Percentiles rank a stretch among this genome's conserved stretches.
phyloP scores from a whole-genome alignment of 75 land plant species.

The Ceratopteris richardii region DNA sequence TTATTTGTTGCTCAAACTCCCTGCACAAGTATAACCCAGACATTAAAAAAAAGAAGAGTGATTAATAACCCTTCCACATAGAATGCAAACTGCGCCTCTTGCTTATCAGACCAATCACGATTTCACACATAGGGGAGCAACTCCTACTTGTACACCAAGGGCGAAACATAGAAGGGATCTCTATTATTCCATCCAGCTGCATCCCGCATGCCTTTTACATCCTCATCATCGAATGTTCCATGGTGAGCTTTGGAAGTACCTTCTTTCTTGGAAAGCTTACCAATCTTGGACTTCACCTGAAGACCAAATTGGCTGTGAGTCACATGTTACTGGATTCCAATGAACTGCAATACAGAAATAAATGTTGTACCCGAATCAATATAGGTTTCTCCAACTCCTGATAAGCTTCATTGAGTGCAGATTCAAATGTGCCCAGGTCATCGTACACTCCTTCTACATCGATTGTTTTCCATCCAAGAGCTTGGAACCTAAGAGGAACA shows the following conservation, averaged over 20 bases:
- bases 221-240: slow-evolving; percentile 60
- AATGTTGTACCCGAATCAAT: slow-evolving; percentile 46
- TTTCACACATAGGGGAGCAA: no score
- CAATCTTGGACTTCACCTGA: slow-evolving; percentile 55
- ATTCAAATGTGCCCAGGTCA: slow-evolving; percentile 20
- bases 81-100: not conserved
- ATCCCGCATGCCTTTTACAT: slow-evolving; percentile 36
- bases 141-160: slow-evolving; percentile 51
- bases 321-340: no score
- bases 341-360: no score
- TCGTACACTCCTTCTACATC: slow-evolving; percentile 38
- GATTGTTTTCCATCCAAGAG: slow-evolving; percentile 60
- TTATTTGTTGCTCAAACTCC: slow-evolving; percentile 25
- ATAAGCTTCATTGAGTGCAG: slow-evolving; percentile 22
- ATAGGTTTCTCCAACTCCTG: slow-evolving; percentile 45
- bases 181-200: slow-evolving; percentile 45
- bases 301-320: no score
- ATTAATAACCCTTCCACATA: not conserved
- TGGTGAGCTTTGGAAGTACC: slow-evolving; percentile 74
- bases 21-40: slow-evolving; percentile 14
- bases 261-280: slow-evolving; percentile 48
- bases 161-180: slow-evolving; percentile 54
- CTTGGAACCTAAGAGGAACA: slow-evolving; percentile 32
- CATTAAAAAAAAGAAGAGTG: not conserved
- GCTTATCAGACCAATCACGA: no score